Conservation (phyloP, 371 early-diverging fungal species). For the Mortierella sp. region DNA sequence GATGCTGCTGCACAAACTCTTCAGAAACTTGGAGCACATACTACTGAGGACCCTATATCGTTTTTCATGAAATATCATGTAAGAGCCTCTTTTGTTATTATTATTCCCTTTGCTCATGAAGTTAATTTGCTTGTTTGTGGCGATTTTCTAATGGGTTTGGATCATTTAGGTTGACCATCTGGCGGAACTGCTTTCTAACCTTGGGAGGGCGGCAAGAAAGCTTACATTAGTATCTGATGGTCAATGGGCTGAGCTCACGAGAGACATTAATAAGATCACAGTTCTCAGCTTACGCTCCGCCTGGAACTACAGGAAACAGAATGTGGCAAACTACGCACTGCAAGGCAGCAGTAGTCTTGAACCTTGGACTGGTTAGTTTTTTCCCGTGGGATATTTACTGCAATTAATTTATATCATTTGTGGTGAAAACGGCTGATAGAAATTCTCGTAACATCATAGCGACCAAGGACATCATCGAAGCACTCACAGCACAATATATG, state of each 20-base stretch:
- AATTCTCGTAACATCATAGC: background rate
- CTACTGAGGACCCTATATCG: constrained; percentile 25
- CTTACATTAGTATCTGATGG: constrained; percentile 7
- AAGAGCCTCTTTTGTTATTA: background rate
- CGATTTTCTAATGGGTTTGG: background rate
- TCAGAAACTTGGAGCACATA: constrained; percentile 15
- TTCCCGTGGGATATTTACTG: background rate
- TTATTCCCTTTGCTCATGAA: background rate
- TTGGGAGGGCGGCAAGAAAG: constrained; percentile 16
- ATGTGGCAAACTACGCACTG: constrained; percentile 31
- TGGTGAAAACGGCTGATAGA: background rate
- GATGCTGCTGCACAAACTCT: constrained; percentile 28
- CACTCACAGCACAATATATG: constrained; percentile 25
- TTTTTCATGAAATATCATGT: constrained; percentile 45
- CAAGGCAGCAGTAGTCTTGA: constrained; percentile 22
- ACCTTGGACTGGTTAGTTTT: constrained; percentile 51
- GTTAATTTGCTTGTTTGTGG: too few relatives aligned
- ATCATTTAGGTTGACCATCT: constrained; percentile 23
- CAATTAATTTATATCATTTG: background rate
- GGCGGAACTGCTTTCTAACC: constrained; percentile 19
- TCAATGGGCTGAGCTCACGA: constrained; percentile 23
- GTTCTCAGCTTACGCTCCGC: constrained; percentile 40
- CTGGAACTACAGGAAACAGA: constrained; percentile 42
- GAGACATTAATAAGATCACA: constrained; percentile 40
- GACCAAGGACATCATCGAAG: constrained; percentile 22